phyloP scores from a whole-genome alignment of 371 early-diverging fungal species.

The Rhizopus delemar region DNA sequence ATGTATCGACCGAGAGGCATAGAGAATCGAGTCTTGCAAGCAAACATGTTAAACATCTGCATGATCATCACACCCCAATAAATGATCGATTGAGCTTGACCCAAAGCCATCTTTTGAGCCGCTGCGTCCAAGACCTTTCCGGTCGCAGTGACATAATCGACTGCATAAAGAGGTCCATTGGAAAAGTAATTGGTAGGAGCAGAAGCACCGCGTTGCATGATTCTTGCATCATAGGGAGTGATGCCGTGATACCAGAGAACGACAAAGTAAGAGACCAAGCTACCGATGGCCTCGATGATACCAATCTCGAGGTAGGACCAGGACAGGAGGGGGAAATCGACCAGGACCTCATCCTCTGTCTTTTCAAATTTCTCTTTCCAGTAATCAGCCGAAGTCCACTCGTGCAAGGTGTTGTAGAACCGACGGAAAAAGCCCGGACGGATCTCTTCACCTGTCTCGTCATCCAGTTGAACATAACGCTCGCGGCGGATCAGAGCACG shows the following conservation, averaged over 20 bases:
- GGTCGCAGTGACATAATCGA: constrained; percentile 34
- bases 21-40: constrained; percentile 80
- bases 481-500: constrained; percentile 53
- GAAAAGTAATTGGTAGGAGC: constrained; percentile 48
- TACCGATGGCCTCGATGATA: constrained; percentile 75
- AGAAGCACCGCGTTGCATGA: constrained; percentile 50
- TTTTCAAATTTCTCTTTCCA: constrained; percentile 68
- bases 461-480: constrained; percentile 37
- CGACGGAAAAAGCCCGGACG: constrained; percentile 28
- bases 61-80: constrained; percentile 79
- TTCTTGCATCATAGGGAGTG: constrained; percentile 56
- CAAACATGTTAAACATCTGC: constrained; percentile 93
- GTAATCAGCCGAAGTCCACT: constrained; percentile 54
- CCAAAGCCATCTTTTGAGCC: constrained; percentile 58
- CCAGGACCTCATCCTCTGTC: constrained; percentile 81
- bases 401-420: constrained; percentile 36
- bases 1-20: constrained; percentile 69
- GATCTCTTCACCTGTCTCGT: constrained; percentile 53
- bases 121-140: constrained; percentile 45
- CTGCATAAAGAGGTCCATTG: constrained; percentile 46
- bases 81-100: constrained; percentile 76
- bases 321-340: constrained; percentile 80
- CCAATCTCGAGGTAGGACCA: constrained; percentile 91
- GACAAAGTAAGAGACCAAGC: constrained; percentile 74
- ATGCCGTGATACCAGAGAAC: constrained; percentile 58